A percentile compares a stretch with the other conserved stretches of the same genome.
phyloP scores from a whole-genome alignment of 768 basidiomycete genomes.

The Galerina sulciceps region DNA sequence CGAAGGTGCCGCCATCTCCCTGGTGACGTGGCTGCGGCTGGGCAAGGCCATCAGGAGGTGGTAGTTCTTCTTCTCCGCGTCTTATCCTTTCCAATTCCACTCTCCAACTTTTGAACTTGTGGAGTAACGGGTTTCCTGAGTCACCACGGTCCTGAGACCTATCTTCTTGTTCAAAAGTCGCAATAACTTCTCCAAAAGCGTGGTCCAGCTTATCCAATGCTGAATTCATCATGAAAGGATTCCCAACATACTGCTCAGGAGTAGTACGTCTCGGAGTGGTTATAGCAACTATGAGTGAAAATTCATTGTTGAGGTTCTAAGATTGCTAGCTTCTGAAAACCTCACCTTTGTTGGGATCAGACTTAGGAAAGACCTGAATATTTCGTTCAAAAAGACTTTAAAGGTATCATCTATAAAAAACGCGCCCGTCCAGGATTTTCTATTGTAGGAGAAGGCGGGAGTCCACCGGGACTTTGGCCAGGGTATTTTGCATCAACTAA shows the following conservation, averaged over 20 bases:
- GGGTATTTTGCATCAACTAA: constrained; percentile 48
- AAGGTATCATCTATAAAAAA: not conserved
- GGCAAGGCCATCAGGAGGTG: constrained; percentile 8
- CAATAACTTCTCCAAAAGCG: constrained; percentile 46
- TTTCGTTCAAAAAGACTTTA: not conserved
- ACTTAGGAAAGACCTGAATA: constrained; percentile 50
- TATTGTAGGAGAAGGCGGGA: constrained; percentile 47
- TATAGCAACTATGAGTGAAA: constrained; percentile 24
- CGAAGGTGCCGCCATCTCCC: constrained; percentile 37
- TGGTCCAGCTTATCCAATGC: constrained; percentile 48
- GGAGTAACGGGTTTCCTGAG: constrained; percentile 36
- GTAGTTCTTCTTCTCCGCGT: constrained; percentile 15
- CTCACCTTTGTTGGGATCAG: constrained; percentile 42
- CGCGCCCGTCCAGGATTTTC: constrained; percentile 53
- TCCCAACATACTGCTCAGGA: constrained; percentile 39
- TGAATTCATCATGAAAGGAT: constrained; percentile 49
- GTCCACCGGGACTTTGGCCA: constrained; percentile 29
- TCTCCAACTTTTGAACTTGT: constrained; percentile 47
- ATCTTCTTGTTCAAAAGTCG: constrained; percentile 48
- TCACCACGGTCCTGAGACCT: constrained; percentile 35
- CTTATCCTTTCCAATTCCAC: constrained; percentile 41
- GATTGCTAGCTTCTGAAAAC: not conserved
- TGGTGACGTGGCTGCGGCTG: constrained; percentile 20
- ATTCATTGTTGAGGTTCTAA: not conserved
- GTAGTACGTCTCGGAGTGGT: constrained; percentile 26